These are phyloP conservation scores for Cerioporus squamosus DNA, from an alignment of 1,284 basidiomycete species.

Conservation along the genomic window DNA sequence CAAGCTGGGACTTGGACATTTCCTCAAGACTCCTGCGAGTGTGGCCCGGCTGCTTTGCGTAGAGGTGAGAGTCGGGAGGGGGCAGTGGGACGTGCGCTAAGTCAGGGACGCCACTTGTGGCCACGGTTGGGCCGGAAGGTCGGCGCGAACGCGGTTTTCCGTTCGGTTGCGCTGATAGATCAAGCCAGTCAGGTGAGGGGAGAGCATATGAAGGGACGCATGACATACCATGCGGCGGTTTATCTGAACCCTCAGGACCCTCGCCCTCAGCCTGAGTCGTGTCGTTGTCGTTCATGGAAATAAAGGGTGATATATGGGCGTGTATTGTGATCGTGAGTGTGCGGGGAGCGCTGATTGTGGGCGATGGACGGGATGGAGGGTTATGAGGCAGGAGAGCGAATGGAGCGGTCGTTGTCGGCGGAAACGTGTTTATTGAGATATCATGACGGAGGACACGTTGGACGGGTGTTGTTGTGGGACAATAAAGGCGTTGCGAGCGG, in stretches of 20 bases:
- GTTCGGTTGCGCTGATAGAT: constrained; percentile 14
- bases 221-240: constrained; percentile 48
- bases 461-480: constrained; percentile 15
- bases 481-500: constrained; percentile 23
- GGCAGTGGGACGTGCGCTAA: constrained; percentile 50
- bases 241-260: constrained; percentile 60
- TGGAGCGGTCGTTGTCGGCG: constrained; percentile 21
- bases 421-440: constrained; percentile 39
- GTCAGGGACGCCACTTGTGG: constrained; percentile 17
- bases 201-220: constrained; percentile 24
- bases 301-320: constrained; percentile 19
- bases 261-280: constrained; percentile 60
- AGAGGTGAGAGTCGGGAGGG: constrained; percentile 53
- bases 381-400: constrained; percentile 16
- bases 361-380: constrained; percentile 22
- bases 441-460: constrained; percentile 38
- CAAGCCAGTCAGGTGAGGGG: background rate
- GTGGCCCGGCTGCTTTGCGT: constrained; percentile 60
- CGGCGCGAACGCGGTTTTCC: constrained; percentile 21
- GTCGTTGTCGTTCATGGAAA: constrained; percentile 34
- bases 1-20: constrained; percentile 22
- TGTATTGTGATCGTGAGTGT: constrained; percentile 15
- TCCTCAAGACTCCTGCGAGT: constrained; percentile 50
- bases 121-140: constrained; percentile 18
- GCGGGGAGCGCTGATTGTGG: constrained; percentile 14